Evolutionary conservation across 495 filamentous ascomycete species (phyloP).

Genomic region (Lichenothelia convexa): DNA sequence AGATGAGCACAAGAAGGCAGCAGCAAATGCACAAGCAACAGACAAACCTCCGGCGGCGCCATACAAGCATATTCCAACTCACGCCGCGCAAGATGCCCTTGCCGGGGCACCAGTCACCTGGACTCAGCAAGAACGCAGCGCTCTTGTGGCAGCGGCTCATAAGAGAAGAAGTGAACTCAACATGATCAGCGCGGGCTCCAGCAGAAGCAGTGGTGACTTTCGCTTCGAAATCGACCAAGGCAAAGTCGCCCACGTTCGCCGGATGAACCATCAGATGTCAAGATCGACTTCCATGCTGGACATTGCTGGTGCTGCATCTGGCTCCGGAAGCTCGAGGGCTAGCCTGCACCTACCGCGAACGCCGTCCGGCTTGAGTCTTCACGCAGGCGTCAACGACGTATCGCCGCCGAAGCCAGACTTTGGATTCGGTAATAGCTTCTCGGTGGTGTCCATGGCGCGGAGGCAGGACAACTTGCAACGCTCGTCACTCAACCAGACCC

Average conservation of each 20-base stretch:
- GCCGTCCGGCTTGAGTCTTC: neutral
- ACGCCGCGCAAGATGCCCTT: slow-evolving; percentile 29
- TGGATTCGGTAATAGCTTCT: no score
- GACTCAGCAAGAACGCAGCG: slow-evolving; percentile 10
- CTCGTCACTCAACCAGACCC: no score
- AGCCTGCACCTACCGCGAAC: neutral
- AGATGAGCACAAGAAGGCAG: slow-evolving; percentile 11
- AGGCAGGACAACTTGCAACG: no score
- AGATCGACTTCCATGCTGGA: neutral
- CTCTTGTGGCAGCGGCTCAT: slow-evolving; percentile 7
- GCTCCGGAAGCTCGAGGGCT: neutral
- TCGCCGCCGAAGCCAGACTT: no score
- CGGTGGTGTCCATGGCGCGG: no score
- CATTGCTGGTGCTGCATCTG: neutral
- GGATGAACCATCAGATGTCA: neutral
- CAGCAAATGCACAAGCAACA: slow-evolving; percentile 1
- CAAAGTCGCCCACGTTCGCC: neutral
- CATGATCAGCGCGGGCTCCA: neutral
- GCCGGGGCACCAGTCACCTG: slow-evolving; percentile 32
- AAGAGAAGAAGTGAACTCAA: slow-evolving; percentile 9
- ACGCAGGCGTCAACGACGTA: no score
- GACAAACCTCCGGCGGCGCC: slow-evolving; percentile 4
- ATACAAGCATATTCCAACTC: slow-evolving; percentile 18
- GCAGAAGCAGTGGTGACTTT: neutral
- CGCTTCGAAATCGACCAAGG: neutral